phyloP scores from a whole-genome alignment of 306 rosid genomes.

The Pterocarpus santalinus region DNA sequence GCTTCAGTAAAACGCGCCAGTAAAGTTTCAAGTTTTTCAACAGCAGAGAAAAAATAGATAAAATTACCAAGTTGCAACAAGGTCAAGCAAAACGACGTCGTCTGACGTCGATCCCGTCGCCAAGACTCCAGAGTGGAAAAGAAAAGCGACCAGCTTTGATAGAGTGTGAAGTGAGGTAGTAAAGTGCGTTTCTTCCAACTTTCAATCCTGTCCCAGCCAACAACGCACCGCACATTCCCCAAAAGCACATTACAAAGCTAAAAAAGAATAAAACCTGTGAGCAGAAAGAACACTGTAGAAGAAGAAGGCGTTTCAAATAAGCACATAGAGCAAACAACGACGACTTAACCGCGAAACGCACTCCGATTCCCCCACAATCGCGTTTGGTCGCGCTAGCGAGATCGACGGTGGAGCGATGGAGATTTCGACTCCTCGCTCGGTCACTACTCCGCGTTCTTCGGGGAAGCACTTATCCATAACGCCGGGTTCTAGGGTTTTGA shows the following conservation, averaged over 20 bases:
- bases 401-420: constrained; percentile 47
- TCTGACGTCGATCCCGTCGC: background rate
- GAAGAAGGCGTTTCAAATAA: constrained; percentile 22
- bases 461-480: constrained; percentile 68
- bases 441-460: constrained; percentile 51
- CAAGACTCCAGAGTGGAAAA: background rate
- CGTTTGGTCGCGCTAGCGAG: constrained; percentile 15
- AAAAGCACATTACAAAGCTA: background rate
- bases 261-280: background rate
- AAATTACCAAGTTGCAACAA: background rate
- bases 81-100: constrained; percentile 47
- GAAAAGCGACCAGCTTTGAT: constrained; percentile 17
- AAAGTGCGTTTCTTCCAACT: constrained; percentile 35
- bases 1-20: background rate
- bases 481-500: constrained; percentile 89
- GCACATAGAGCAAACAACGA: background rate
- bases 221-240: constrained; percentile 20
- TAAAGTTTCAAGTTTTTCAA: background rate
- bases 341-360: background rate
- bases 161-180: constrained; percentile 1
- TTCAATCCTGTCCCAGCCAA: constrained; percentile 9
- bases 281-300: constrained; percentile 6
- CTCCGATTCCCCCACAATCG: constrained; percentile 5
- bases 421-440: constrained; percentile 66
- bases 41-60: background rate